Evolutionary conservation across 805 yeast genomes (phyloP).

Genomic region (Candida montana): DNA sequence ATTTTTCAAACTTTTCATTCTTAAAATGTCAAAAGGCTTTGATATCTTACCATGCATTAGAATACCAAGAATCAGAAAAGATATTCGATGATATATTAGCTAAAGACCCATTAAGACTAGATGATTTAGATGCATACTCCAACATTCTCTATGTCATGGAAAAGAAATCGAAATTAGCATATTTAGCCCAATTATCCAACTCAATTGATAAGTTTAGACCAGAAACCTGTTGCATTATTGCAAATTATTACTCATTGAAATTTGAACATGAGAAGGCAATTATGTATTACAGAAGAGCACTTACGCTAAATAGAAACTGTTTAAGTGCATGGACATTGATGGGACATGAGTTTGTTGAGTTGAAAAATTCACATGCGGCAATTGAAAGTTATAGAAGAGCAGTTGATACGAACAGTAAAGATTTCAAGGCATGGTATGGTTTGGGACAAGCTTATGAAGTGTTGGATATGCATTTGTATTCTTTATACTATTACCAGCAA

Average conservation of each 20-base stretch:
- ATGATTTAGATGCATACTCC: slow-evolving; percentile 90
- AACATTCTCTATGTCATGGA: slow-evolving; percentile 93
- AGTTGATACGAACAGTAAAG: slow-evolving; percentile 81
- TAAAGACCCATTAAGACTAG: slow-evolving; percentile 79
- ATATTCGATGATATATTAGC: slow-evolving; percentile 70
- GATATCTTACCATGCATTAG: slow-evolving; percentile 77
- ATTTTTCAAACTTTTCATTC: slow-evolving; percentile 71
- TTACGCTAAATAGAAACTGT: slow-evolving; percentile 72
- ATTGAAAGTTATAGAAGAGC: slow-evolving; percentile 93
- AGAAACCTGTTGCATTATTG: slow-evolving; percentile 91
- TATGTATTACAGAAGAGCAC: slow-evolving; percentile 85
- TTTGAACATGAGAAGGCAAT: slow-evolving; percentile 95
- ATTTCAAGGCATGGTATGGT: slow-evolving; percentile 97
- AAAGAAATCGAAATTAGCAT: slow-evolving; percentile 76
- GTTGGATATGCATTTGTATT: slow-evolving; percentile 88
- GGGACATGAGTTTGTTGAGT: slow-evolving; percentile 98
- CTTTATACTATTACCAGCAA: slow-evolving; percentile 85
- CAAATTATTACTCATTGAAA: slow-evolving; percentile 86
- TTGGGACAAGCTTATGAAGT: slow-evolving; percentile 98
- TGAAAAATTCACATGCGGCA: slow-evolving; percentile 95
- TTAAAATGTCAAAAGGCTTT: slow-evolving; percentile 79
- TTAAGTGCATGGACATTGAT: slow-evolving; percentile 94
- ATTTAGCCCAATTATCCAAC: slow-evolving; percentile 78
- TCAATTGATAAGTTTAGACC: slow-evolving; percentile 83
- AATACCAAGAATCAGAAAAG: slow-evolving; percentile 72